Evolutionary conservation across 306 rosid genomes (phyloP).

Genomic region (Lotus japonicus): DNA sequence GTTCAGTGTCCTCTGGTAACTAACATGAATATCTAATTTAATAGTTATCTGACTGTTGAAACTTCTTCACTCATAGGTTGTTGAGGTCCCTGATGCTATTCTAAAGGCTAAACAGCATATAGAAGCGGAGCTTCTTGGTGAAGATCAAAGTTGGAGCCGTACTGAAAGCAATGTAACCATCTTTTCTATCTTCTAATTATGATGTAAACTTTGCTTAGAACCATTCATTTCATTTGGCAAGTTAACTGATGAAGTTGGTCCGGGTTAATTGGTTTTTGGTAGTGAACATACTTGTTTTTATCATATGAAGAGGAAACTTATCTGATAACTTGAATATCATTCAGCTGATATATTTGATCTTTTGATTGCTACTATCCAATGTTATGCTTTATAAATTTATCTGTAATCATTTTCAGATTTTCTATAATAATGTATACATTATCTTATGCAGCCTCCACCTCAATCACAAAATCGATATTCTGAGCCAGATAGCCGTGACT

Average conservation of each 20-base stretch:
- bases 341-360: not conserved
- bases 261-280: not conserved
- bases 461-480: conserved; percentile 48
- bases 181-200: not conserved
- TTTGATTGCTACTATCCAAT: not conserved
- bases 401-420: not conserved
- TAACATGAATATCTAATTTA: not conserved
- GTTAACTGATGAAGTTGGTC: not conserved
- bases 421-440: not conserved
- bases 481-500: conserved; percentile 74
- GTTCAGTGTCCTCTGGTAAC: not conserved
- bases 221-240: not conserved
- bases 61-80: conserved; percentile 33
- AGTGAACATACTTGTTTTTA: not conserved
- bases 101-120: conserved; percentile 53
- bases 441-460: conserved; percentile 35
- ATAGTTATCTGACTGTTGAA: not conserved
- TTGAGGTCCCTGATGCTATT: conserved; percentile 55
- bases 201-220: not conserved
- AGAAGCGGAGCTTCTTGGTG: conserved; percentile 63
- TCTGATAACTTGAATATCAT: not conserved
- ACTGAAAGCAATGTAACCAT: conserved; percentile 53
- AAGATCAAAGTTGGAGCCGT: conserved; percentile 65
- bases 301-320: not conserved
- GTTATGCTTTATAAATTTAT: not conserved